Evolutionary conservation across 31 red algal species (phyloP).

Genomic region (Endocladia muricata): DNA sequence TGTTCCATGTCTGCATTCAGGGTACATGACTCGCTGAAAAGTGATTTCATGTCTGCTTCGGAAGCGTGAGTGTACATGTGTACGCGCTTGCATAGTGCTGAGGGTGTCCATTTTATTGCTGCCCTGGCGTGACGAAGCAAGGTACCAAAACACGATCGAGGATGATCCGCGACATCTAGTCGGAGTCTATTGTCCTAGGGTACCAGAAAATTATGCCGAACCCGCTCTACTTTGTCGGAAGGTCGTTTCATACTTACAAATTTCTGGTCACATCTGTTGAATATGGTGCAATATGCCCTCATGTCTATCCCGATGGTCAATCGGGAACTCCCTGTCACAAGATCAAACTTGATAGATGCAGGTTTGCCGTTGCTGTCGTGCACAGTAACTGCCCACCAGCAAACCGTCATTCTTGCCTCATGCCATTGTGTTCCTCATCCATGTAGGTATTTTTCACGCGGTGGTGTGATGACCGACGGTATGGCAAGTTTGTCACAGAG

Average conservation of each 20-base stretch:
- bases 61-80: not conserved
- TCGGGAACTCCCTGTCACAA: not conserved
- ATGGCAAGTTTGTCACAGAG: constrained; percentile 8
- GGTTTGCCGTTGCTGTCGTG: not conserved
- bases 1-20: not conserved
- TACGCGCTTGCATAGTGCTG: not conserved
- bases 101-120: not conserved
- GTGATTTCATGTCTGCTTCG: not conserved
- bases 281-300: not conserved
- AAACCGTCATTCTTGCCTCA: not conserved
- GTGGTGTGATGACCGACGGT: not conserved
- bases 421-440: not conserved
- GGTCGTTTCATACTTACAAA: constrained; percentile 1
- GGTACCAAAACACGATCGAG: not conserved
- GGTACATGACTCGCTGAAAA: not conserved
- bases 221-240: not conserved
- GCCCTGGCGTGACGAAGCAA: not conserved
- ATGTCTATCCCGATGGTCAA: not conserved
- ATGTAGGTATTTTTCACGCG: constrained; percentile 10
- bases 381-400: not conserved
- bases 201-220: not conserved
- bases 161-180: constrained; percentile 1
- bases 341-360: not conserved
- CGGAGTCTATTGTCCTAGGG: not conserved
- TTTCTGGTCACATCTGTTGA: not conserved